Conservation (phyloP, 768 basidiomycete genomes). For the Lepiota venenata region DNA sequence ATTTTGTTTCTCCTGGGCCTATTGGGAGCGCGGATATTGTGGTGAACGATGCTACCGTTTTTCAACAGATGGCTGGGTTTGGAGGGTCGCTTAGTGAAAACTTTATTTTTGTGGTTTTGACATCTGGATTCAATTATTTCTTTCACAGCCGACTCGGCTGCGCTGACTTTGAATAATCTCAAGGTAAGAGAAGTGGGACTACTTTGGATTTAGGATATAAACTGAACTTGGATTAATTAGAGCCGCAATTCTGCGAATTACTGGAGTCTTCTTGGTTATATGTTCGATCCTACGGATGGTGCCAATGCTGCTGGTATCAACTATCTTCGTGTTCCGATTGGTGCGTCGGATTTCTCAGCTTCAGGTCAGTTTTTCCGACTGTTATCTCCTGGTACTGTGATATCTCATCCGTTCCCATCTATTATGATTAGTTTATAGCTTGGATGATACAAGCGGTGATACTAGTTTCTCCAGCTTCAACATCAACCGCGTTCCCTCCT, state of each 20-base stretch:
- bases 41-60: constrained; percentile 49
- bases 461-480: constrained; percentile 56
- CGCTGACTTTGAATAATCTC: constrained; percentile 53
- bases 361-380: constrained; percentile 31
- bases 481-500: constrained; percentile 54
- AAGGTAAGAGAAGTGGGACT: constrained; percentile 44
- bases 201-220: neutral
- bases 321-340: constrained; percentile 67
- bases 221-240: constrained; percentile 25
- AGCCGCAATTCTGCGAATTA: constrained; percentile 52
- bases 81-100: constrained; percentile 61
- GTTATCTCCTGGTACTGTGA: neutral
- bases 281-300: constrained; percentile 62
- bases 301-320: constrained; percentile 63
- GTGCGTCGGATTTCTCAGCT: constrained; percentile 72
- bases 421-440: constrained; percentile 60
- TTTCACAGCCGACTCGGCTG: constrained; percentile 70
- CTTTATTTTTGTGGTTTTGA: neutral
- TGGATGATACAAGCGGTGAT: constrained; percentile 62
- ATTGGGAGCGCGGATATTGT: constrained; percentile 61
- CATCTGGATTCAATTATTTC: neutral
- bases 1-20: constrained; percentile 54
- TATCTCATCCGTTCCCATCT: neutral
- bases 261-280: constrained; percentile 50
- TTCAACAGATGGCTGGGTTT: constrained; percentile 65